Evolutionary conservation across 192 early-diverging fungal species (phyloP), one percentile per base, ranked within the genome.

Genomic region (Rhizophagus prolifer): DNA sequence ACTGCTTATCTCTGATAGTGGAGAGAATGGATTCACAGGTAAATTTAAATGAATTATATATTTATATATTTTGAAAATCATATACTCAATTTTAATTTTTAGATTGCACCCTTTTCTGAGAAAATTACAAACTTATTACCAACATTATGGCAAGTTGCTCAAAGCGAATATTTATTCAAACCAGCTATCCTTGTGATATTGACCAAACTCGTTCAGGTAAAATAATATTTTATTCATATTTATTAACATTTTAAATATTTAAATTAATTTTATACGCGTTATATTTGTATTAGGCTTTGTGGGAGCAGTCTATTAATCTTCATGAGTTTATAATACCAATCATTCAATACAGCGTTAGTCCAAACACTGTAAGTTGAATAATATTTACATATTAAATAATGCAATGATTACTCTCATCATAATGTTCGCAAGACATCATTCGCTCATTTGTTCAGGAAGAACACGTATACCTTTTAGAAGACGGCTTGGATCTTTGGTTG

Each of bases 401-500:
- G 16, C 12, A 65, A 65, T 65, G 28, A 65, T 65, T 31, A 30
- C 38, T 23, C 19, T 44, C 21, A 16, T 41, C n/a, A 68, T 44
- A 44, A 44, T 44, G 41, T 41, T 25, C 36, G 36, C 19, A 21
- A 16, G 41, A 44, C 16, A 70, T 28, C 26, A 23, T 31, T 70
- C 26, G 41, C 23, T 70, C 28, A 16, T 70, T 74, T 81, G 61
- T 84, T 74, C 75, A 90, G 81, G 85, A 88, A 23, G 89, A 86
- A 2, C 91, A 94, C 82, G 83, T 95, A 8, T 96, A 95, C 68
- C 73, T 98, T 71, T 85, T 96, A 30, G 96, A 97, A 75, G 96
- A 98, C 74, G 93, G 90, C 3, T 84, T 97, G n/a, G 94, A 96
- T 70, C 85, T 98, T 19, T 97, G 95, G 96, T 87, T 89, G 58